phyloP scores from a whole-genome alignment of 495 filamentous ascomycete genomes.

The Neurospora pannonica region DNA sequence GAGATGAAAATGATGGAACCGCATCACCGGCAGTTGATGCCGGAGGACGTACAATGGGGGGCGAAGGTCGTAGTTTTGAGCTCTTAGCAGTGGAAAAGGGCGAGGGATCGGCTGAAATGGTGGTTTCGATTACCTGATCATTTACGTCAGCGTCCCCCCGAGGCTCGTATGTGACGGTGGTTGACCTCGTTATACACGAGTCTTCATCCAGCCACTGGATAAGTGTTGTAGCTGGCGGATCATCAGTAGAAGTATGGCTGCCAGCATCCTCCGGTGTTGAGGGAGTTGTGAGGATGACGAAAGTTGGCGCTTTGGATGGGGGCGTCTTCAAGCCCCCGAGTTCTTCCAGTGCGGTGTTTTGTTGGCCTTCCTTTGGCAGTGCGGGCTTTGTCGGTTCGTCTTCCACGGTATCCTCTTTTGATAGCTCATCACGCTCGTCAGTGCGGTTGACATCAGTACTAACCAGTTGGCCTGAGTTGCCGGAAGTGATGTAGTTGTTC shows the following conservation, averaged over 20 bases:
- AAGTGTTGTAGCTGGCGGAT: not conserved
- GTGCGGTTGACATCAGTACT: not conserved
- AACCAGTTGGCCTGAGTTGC: not conserved
- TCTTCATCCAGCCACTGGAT: slow-evolving; percentile 28
- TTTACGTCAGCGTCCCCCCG: slow-evolving; percentile 21
- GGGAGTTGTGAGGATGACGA: not conserved
- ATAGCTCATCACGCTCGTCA: not conserved
- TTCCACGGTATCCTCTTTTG: not conserved
- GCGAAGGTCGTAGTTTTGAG: slow-evolving; percentile 7
- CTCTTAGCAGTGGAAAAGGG: slow-evolving; percentile 9
- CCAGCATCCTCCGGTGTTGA: not conserved
- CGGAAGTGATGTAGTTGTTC: not conserved
- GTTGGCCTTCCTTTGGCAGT: not conserved
- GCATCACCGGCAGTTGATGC: not conserved
- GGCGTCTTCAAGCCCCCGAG: not conserved
- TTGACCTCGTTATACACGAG: slow-evolving; percentile 28
- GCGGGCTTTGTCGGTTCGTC: not conserved
- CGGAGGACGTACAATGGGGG: slow-evolving; percentile 13
- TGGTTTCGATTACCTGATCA: slow-evolving; percentile 22
- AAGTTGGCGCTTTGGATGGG: not conserved
- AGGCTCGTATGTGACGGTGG: slow-evolving; percentile 24
- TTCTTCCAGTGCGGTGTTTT: not conserved
- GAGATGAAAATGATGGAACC: slow-evolving; percentile 3
- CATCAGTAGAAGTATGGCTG: not conserved
- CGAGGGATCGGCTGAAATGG: slow-evolving; percentile 23